Evolutionary conservation across 176 grass and related monocot species (phyloP).

Genomic region (Musa troglodytarum): DNA sequence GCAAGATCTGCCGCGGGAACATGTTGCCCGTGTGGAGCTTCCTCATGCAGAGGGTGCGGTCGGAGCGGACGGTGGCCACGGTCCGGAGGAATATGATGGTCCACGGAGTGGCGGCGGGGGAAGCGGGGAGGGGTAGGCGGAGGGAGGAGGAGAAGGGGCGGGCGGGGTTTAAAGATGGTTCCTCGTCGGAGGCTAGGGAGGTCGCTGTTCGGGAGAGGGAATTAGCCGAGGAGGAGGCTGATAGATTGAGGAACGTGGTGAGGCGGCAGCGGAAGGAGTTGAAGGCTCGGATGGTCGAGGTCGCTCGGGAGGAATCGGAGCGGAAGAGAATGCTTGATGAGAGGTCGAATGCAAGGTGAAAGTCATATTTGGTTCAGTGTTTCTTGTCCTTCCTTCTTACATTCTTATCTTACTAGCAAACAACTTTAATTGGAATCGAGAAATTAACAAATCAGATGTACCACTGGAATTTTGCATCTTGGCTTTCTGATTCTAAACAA

Average conservation of each 20-base stretch:
- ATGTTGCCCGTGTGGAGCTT: constrained; percentile 95
- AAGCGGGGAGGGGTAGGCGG: constrained; percentile 34
- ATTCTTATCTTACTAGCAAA: background rate
- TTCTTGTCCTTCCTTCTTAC: no score
- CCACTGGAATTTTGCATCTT: background rate
- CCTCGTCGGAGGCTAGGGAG: constrained; percentile 63
- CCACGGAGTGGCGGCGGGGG: constrained; percentile 56
- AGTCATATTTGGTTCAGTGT: background rate
- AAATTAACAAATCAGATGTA: background rate
- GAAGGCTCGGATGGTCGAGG: constrained; percentile 66
- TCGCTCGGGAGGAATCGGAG: constrained; percentile 74
- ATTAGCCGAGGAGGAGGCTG: constrained; percentile 82
- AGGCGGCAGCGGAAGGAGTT: constrained; percentile 92
- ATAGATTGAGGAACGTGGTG: constrained; percentile 74
- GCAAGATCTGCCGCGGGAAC: constrained; percentile 99
- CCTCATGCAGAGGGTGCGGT: constrained; percentile 84
- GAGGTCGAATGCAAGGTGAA: constrained; percentile 78
- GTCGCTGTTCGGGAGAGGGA: constrained; percentile 37
- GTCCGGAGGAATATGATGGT: constrained; percentile 81
- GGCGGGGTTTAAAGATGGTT: constrained; percentile 37
- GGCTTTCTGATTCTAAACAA: background rate
- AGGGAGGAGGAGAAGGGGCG: constrained; percentile 31
- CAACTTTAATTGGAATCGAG: background rate
- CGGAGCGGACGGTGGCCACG: constrained; percentile 78
- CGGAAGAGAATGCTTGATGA: constrained; percentile 79